Evolutionary conservation across 2,329 filamentous ascomycete genomes (phyloP), one percentile per base, ranked within the genome.

Genomic region (Fragosphaeria purpurea): DNA sequence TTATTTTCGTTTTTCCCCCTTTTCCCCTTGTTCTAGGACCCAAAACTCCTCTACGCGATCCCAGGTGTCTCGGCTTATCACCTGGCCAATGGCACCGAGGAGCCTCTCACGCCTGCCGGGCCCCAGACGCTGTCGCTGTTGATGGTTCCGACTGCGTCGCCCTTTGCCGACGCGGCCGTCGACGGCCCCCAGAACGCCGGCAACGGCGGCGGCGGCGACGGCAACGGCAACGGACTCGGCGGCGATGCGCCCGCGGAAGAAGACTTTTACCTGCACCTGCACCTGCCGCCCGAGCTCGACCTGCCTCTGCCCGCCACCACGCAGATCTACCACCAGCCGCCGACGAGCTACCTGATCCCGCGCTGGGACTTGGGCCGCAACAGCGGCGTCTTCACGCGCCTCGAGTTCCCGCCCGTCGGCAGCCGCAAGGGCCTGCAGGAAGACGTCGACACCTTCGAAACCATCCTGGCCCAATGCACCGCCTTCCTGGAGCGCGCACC

Each of bases 181-280:
- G 75, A 79, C 50, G 73, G 75, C 44, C 59, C 64, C 45, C 74
- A 79, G 57, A 63, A 63, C 7, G 74, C 73, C 52, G 72, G 6
- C 41, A 22, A 7, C 41, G 41, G n/a, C 22, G 41, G 41, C 41
- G 22, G 7, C 76, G 50, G 37, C 43, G 11, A 41, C 11, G 30
- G 41, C 9, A 44, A 22, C 34, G 40, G 37, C 30, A 41, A 22
- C n/a, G 22, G 22, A 22, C 22, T 22, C 22, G 22, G 22, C 22
- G 34, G 30, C 30, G 22, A 38, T 34, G 38, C 46, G 11, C 7
- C 41, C 2, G 74, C 77, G 4, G 85, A 90, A 62, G 86, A 96
- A 64, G 93, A 97, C 72, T 97, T 96, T 71, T 97, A 97, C 66
- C 81, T 98, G 5, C 91, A 97, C 67, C 80, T 98, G 31, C 89